Evolutionary conservation across 345 rosid genomes (phyloP).

Genomic region (Sonneratia alba): DNA sequence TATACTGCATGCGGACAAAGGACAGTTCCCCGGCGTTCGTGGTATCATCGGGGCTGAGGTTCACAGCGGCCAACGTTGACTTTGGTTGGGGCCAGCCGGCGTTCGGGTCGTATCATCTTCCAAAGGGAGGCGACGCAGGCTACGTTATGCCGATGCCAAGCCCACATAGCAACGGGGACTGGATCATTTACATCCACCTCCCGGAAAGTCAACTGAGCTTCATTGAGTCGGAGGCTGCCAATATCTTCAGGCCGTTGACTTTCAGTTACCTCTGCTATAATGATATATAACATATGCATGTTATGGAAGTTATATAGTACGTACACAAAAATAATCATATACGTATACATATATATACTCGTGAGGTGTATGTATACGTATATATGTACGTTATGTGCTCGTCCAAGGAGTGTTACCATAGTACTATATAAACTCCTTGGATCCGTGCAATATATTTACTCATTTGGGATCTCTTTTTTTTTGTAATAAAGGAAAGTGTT

Average conservation of each 20-base stretch:
- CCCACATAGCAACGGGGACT: constrained; percentile 40
- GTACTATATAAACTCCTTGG: too few species aligned
- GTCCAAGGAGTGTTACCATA: too few species aligned
- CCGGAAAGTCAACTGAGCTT: constrained; percentile 17
- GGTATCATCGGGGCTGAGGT: constrained; percentile 62
- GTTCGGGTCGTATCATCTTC: constrained; percentile 55
- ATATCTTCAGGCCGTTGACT: constrained; percentile 28
- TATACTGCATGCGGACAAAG: constrained; percentile 25
- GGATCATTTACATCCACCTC: constrained; percentile 52
- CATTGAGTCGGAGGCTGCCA: constrained; percentile 25
- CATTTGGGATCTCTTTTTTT: too few species aligned
- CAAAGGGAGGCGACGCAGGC: constrained; percentile 40
- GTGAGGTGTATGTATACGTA: too few species aligned
- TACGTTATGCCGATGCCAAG: constrained; percentile 67
- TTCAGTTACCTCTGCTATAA: constrained; percentile 14
- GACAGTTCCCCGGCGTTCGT: constrained; percentile 59
- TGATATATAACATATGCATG: background rate
- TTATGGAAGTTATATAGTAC: too few species aligned
- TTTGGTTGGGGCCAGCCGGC: constrained; percentile 52
- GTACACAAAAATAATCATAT: too few species aligned
- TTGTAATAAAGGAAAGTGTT: too few species aligned
- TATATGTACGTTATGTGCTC: too few species aligned
- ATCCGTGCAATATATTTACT: too few species aligned
- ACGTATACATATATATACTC: too few species aligned
- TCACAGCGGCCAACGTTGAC: constrained; percentile 38